Evolutionary conservation across 1,139 yeast species (phyloP).

Genomic region (Meyerozyma athensensis): DNA sequence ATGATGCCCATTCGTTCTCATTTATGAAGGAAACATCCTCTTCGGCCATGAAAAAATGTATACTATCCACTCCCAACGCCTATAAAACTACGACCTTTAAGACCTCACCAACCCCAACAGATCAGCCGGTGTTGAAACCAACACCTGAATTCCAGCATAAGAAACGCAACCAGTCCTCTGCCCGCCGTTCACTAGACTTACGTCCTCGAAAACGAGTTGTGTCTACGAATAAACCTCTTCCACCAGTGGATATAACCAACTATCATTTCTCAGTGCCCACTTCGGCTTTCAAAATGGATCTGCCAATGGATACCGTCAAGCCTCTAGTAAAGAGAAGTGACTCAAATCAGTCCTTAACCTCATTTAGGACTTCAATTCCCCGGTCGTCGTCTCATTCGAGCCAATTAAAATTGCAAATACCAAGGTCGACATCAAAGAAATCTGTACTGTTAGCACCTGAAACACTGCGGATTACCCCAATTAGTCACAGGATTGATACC

Average conservation of each 20-base stretch:
- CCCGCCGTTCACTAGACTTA: constrained; percentile 15
- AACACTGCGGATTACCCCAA: neutral
- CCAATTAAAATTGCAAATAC: neutral
- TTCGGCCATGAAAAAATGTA: constrained; percentile 25
- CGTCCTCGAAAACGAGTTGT: constrained; percentile 14
- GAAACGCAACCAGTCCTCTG: constrained; percentile 16
- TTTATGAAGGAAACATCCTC: constrained; percentile 38
- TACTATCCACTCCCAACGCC: constrained; percentile 8
- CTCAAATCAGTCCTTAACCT: too few species aligned
- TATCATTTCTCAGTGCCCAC: constrained; percentile 5
- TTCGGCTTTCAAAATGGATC: neutral
- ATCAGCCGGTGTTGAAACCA: constrained; percentile 3
- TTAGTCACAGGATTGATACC: neutral
- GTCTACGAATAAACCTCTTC: constrained; percentile 6
- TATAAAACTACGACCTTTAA: constrained; percentile 2
- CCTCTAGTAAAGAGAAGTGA: too few species aligned
- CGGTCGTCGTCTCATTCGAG: neutral
- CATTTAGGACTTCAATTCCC: too few species aligned
- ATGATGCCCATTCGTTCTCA: constrained; percentile 18
- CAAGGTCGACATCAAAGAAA: neutral
- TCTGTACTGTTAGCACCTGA: neutral
- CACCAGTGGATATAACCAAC: constrained; percentile 18
- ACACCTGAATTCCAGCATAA: constrained; percentile 7
- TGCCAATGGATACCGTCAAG: neutral
- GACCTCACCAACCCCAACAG: constrained; percentile 8